Base-by-base conservation (phyloP, 768 basidiomycete genomes). In the Pleurotus cornucopiae region DNA sequence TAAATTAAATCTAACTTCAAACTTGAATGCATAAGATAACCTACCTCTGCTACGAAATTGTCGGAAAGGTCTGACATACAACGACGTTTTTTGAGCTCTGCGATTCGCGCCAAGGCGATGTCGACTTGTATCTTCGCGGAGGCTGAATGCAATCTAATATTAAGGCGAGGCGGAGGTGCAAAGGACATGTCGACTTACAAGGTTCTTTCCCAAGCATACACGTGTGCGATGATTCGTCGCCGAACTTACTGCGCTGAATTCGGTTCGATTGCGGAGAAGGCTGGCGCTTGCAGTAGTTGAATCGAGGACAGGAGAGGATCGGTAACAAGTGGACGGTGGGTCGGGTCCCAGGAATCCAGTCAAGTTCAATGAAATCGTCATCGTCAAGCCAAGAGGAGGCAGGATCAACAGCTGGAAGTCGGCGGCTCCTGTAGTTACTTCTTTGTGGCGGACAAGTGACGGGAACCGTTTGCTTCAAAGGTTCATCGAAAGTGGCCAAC, bases 361-460 rank as follows among this genome's bases (percentile, higher is more conserved):
- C 85, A 0, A 83, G 77, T 65, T 97, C 93, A 46, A 89, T 76
- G 65, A 88, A 97, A 64, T 98, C 95, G 60, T 91, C 83, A 26
- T 72, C 63, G 65, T 95, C 85, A 60, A 86, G 75, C 94, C 94
- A 97, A 4, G 71, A 64, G 2, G 83, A 81, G 11, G 74, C 69
- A 14, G 73, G 58, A n/a, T 71, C 69, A 6, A 75, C 76, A 2
- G 64, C 58, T 14, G 76, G 77, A 39, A 85, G 70, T 23, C 71
- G 66, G 40, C 77, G 76, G 34, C 72, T 73, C 52, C 80, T 73
- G 59, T 82, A 83, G 49, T 76, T 77, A 57, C 76, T 79, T 45
- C 71, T 69, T 41, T 80, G 71, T 5, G 75, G 65, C n/a, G 79
- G 68, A 5, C 73, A 60, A 12, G 77, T 73, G 56, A 83, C 73